Evolutionary conservation across 2,329 filamentous ascomycete species (phyloP), one percentile per base, ranked within the genome.

Genomic region (Polytolypa hystricis): DNA sequence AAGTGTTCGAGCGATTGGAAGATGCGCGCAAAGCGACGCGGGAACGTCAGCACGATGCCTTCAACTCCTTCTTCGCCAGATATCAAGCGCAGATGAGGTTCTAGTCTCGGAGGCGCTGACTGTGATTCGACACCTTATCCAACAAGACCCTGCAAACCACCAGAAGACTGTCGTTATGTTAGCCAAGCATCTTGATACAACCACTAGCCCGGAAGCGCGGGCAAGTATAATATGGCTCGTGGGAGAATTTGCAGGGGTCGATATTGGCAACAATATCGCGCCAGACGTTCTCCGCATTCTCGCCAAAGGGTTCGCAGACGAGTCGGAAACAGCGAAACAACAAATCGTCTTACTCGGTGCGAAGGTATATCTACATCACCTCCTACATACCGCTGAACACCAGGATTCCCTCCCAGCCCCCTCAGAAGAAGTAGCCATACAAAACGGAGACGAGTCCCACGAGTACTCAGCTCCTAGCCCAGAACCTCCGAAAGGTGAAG

Each of bases 191-290:
- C 73, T 98, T 2, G 91, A 95, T 52, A 82, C 81, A 3, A 84
- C 86, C 2, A 84, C 82, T 0, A 87, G 91, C 42, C 79, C 91
- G 1, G 81, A 86, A 42, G 91, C 91, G 3, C 74, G 91, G 46
- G 91, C 91, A 3, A 94, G 84, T 33, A 95, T 98, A 44, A 82
- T 98, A 48, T 98, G 91, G 91, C 74, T 98, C 1, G 87, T 96
- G 0, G 91, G 91, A 30, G 91, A 98, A 58, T 96, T 93, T 50
- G 77, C 89, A 0, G 84, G 85, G 0, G 60, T 81, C 2, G 77
- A 85, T 38, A 74, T 79, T 7, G 79, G 87, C 41, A 79, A 91
- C 54, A 93, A 93, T 50, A 89, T 98, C 42, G 91, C 91, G 0
- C 79, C 89, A 0, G 91, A 98, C 52, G 86, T 96, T 5, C 65